Evolutionary conservation across 768 basidiomycete genomes (phyloP).

Genomic region (Cantharellus cinnabarinus): DNA sequence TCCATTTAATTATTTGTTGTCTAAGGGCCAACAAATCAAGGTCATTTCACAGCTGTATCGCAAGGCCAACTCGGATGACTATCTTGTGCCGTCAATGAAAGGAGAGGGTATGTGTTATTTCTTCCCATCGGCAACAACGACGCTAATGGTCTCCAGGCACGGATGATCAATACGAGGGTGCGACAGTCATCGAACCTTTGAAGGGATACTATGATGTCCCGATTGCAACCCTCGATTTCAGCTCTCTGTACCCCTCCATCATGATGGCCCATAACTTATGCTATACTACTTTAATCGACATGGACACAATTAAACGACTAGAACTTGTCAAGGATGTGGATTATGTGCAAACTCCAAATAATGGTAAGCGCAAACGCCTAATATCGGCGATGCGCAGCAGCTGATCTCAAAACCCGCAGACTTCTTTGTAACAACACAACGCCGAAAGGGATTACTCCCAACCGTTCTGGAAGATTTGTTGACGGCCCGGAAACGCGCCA

Average conservation of each 20-base stretch:
- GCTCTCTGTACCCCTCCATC: slow-evolving; percentile 94
- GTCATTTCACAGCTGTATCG: slow-evolving; percentile 91
- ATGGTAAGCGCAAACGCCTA: slow-evolving; percentile 31
- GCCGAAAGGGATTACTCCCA: slow-evolving; percentile 76
- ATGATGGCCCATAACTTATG: slow-evolving; percentile 99
- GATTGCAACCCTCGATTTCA: slow-evolving; percentile 96
- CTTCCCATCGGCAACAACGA: neutral
- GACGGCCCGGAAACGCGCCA: slow-evolving; percentile 80
- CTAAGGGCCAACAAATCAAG: slow-evolving; percentile 96
- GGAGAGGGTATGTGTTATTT: slow-evolving; percentile 43
- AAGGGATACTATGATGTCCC: slow-evolving; percentile 93
- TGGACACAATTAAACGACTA: slow-evolving; percentile 53
- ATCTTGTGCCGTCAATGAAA: slow-evolving; percentile 70
- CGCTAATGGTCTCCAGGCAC: slow-evolving; percentile 28
- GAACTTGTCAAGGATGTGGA: slow-evolving; percentile 65
- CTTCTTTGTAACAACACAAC: slow-evolving; percentile 52
- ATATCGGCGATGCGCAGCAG: neutral
- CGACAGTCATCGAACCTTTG: slow-evolving; percentile 93
- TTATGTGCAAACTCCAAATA: slow-evolving; percentile 89
- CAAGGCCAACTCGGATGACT: slow-evolving; percentile 78
- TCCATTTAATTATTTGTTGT: slow-evolving; percentile 87
- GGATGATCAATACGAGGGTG: slow-evolving; percentile 97
- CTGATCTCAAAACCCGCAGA: slow-evolving; percentile 28
- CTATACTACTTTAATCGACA: slow-evolving; percentile 89
- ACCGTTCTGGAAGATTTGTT: slow-evolving; percentile 87